A percentile compares a stretch with the other conserved stretches of the same genome.
Conservation (phyloP, 2,329 filamentous ascomycete genomes). For the Diaporthe vexans region DNA sequence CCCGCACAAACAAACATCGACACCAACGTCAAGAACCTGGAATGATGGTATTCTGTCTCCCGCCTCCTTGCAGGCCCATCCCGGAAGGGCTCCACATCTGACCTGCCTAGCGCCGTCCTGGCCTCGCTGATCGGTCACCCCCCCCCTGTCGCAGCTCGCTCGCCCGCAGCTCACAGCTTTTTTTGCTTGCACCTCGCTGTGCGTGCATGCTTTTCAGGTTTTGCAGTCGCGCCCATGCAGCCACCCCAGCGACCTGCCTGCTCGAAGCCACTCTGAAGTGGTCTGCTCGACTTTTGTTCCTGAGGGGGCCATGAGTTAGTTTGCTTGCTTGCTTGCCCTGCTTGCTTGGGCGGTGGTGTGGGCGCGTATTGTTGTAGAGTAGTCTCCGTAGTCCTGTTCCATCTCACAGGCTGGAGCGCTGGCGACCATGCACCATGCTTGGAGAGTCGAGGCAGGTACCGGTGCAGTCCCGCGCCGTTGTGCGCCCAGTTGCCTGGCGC, state of each 20-base stretch:
- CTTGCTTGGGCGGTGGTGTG: background rate
- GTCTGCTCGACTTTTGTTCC: background rate
- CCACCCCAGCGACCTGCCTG: background rate
- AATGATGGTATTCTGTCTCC: slow-evolving; percentile 32
- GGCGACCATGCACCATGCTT: background rate
- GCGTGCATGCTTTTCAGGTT: slow-evolving; percentile 24
- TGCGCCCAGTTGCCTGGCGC: background rate
- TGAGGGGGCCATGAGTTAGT: background rate
- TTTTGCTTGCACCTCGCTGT: slow-evolving; percentile 22
- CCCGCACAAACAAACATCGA: slow-evolving; percentile 2
- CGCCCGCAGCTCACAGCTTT: slow-evolving; percentile 16
- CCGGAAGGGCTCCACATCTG: slow-evolving; percentile 2
- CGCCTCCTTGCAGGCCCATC: slow-evolving; percentile 23
- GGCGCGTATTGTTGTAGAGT: too few relatives aligned
- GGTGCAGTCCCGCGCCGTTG: slow-evolving; percentile 12
- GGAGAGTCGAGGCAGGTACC: slow-evolving; percentile 2
- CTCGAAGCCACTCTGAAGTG: background rate
- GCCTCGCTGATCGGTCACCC: background rate
- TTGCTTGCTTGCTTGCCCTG: slow-evolving; percentile 1
- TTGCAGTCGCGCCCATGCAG: slow-evolving; percentile 28
- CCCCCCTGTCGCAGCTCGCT: slow-evolving; percentile 24
- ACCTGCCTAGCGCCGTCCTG: slow-evolving; percentile 33
- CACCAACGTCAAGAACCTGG: slow-evolving; percentile 29
- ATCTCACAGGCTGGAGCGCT: background rate
- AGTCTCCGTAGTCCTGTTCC: background rate